phyloP scores from a whole-genome alignment of 768 basidiomycete genomes.

The Asterophora lycoperdoides region DNA sequence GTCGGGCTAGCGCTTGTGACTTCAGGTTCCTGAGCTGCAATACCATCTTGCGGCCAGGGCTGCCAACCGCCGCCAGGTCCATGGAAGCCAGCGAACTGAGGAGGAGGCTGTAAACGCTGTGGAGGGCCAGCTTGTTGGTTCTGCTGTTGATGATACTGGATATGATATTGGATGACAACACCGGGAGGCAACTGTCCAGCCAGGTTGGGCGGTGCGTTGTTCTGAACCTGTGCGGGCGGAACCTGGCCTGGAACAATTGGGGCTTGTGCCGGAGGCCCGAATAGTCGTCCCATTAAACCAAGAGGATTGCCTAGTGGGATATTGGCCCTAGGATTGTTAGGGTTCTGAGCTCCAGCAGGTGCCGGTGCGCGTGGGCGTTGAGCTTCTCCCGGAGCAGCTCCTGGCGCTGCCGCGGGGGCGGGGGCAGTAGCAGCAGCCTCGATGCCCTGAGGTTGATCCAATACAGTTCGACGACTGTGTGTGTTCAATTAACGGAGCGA shows the following conservation, averaged over 20 bases:
- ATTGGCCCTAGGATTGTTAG: constrained; percentile 36
- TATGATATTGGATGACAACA: constrained; percentile 60
- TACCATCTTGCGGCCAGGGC: constrained; percentile 40
- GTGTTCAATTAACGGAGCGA: constrained; percentile 11
- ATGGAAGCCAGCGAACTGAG: constrained; percentile 57
- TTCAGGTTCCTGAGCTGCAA: constrained; percentile 1
- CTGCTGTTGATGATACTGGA: constrained; percentile 41
- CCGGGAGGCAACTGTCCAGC: constrained; percentile 39
- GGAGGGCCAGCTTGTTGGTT: constrained; percentile 22
- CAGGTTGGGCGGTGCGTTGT: constrained; percentile 25
- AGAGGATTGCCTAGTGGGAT: constrained; percentile 45
- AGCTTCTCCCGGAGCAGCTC: constrained; percentile 23
- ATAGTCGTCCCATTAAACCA: constrained; percentile 53
- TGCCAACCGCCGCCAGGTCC: constrained; percentile 67
- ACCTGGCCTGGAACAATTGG: constrained; percentile 31
- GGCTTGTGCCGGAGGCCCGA: constrained; percentile 49
- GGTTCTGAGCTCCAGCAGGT: constrained; percentile 27
- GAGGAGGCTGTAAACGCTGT: constrained; percentile 39
- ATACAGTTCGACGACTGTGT: constrained; percentile 71
- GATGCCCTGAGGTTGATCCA: constrained; percentile 45
- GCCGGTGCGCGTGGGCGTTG: constrained; percentile 26
- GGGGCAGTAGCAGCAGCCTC: constrained; percentile 25
- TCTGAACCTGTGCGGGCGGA: constrained; percentile 24
- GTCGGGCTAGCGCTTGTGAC: not conserved
- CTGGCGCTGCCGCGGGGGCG: no score